Evolutionary conservation across 192 early-diverging fungal species (phyloP).

Genomic region (Dimargaris xerosporica): DNA sequence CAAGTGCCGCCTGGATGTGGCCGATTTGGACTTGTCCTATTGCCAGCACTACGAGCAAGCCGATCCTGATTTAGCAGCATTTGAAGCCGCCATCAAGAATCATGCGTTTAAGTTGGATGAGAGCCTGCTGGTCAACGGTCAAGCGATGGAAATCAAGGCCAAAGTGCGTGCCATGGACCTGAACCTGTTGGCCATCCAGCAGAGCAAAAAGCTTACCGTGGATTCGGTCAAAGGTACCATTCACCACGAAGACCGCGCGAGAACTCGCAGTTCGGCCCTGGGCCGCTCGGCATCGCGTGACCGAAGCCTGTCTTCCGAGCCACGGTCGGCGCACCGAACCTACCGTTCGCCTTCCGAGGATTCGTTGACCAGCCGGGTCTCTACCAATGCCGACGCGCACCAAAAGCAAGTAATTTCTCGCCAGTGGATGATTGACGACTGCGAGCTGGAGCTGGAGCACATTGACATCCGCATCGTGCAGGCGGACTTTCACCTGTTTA

Average conservation of each 20-base stretch:
- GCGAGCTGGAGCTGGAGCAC: conserved; percentile 29
- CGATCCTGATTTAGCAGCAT: background rate
- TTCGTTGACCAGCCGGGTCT: background rate
- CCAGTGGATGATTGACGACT: conserved; percentile 33
- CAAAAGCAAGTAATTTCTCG: conserved; percentile 18
- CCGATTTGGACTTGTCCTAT: background rate
- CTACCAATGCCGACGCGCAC: background rate
- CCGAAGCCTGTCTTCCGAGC: background rate
- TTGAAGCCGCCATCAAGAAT: background rate
- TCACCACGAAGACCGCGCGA: background rate
- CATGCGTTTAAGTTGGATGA: background rate
- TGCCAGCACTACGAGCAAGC: background rate
- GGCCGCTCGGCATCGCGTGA: background rate
- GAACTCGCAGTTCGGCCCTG: background rate
- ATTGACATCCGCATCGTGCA: conserved; percentile 30
- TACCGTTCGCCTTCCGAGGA: background rate
- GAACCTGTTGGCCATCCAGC: conserved; percentile 6
- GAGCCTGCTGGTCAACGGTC: background rate
- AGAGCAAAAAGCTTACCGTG: conserved; percentile 3
- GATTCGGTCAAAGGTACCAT: conserved; percentile 5
- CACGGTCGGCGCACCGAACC: background rate
- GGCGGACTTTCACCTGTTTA: conserved; percentile 18
- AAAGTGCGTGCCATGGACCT: conserved; percentile 5
- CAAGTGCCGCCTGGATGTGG: conserved; percentile 10
- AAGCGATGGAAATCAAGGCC: conserved; percentile 6